Conservation (phyloP, 805 yeast genomes). For the Wickerhamiella qilinensis region DNA sequence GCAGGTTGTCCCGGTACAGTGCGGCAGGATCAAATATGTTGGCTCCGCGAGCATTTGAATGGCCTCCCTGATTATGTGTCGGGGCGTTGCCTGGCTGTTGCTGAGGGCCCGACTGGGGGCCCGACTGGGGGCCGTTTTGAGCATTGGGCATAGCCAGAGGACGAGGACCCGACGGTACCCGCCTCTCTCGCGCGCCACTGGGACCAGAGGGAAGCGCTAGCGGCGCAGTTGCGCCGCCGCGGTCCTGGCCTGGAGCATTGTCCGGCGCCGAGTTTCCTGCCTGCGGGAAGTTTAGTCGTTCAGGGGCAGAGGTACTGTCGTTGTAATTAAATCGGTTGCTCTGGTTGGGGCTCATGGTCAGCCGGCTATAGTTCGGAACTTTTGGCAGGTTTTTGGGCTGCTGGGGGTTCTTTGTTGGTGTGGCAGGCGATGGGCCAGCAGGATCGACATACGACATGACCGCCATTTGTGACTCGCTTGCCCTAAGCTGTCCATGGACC, state of each 20-base stretch:
- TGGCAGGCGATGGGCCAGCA: constrained; percentile 3
- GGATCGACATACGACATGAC: constrained; percentile 4
- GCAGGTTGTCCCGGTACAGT: constrained; percentile 4
- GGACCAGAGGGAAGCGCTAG: not conserved
- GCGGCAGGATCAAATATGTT: constrained; percentile 7
- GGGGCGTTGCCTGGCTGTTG: not conserved
- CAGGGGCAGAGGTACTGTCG: not conserved
- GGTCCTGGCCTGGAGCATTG: not conserved
- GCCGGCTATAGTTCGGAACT: constrained; percentile 12
- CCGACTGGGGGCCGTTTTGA: not conserved
- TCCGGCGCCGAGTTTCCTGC: too few species aligned
- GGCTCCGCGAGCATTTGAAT: too few species aligned
- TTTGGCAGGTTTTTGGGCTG: constrained; percentile 1
- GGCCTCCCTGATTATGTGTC: not conserved
- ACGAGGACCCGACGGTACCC: not conserved
- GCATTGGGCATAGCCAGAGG: not conserved
- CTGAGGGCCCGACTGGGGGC: not conserved
- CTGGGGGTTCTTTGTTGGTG: constrained; percentile 1
- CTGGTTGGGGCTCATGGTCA: constrained; percentile 1
- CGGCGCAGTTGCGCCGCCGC: not conserved
- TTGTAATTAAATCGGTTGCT: not conserved
- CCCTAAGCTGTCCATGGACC: constrained; percentile 2
- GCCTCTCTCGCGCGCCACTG: not conserved
- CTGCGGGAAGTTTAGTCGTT: not conserved
- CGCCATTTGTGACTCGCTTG: constrained; percentile 3